These are phyloP conservation scores for Anastatica hierochuntica DNA, from an alignment of 345 rosid species.

Conservation along the genomic window DNA sequence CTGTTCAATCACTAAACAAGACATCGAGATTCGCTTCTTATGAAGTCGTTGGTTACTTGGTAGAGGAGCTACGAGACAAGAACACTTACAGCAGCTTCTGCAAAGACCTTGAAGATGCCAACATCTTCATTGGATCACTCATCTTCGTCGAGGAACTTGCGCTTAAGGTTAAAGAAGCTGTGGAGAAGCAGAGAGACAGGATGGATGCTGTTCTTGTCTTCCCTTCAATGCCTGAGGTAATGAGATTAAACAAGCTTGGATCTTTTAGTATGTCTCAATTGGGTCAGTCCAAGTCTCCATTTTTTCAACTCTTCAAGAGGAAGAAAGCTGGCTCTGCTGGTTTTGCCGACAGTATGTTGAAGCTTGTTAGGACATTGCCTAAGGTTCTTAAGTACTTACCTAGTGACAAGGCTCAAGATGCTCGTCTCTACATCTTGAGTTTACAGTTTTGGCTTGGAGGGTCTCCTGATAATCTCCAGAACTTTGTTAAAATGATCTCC, in stretches of 20 bases:
- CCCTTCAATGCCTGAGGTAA: slow-evolving; percentile 99
- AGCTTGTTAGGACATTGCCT: slow-evolving; percentile 89
- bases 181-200: slow-evolving; percentile 91
- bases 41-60: slow-evolving; percentile 92
- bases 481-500: slow-evolving; percentile 88
- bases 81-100: slow-evolving; percentile 64
- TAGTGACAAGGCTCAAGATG: slow-evolving; percentile 96
- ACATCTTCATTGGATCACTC: slow-evolving; percentile 85
- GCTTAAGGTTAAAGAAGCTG: slow-evolving; percentile 73
- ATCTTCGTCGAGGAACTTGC: slow-evolving; percentile 96
- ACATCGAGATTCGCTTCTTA: slow-evolving; percentile 48
- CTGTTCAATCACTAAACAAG: slow-evolving; percentile 64
- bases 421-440: slow-evolving; percentile 91
- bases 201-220: slow-evolving; percentile 93
- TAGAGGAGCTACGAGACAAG: slow-evolving; percentile 84
- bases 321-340: slow-evolving; percentile 86
- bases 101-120: slow-evolving; percentile 80
- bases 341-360: slow-evolving; percentile 91
- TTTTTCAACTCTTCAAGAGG: slow-evolving; percentile 84
- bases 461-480: slow-evolving; percentile 87
- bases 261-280: slow-evolving; percentile 97
- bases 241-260: slow-evolving; percentile 94
- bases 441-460: slow-evolving; percentile 99
- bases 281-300: slow-evolving; percentile 89
- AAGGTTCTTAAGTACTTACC: slow-evolving; percentile 96